These are phyloP conservation scores for Fraxinus xanthoxyloides DNA, from an alignment of 305 asterid genomes.

Conservation along the genomic window DNA sequence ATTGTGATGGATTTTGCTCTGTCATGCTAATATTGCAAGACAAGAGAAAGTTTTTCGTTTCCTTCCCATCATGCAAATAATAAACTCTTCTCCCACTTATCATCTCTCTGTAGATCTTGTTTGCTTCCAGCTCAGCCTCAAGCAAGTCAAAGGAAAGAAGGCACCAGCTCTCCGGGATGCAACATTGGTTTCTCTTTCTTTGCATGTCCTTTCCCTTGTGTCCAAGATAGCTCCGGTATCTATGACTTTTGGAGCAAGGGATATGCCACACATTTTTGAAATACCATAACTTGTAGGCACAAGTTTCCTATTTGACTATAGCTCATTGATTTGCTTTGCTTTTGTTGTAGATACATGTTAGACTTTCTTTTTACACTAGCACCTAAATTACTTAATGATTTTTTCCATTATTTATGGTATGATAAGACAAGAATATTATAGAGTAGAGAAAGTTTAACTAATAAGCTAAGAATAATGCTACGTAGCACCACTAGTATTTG, in stretches of 20 bases:
- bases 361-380: not conserved
- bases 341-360: not conserved
- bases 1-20: not conserved
- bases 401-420: not conserved
- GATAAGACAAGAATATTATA: not conserved
- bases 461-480: not conserved
- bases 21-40: not conserved
- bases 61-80: not conserved
- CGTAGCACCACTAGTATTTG: not conserved
- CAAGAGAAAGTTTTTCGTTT: no score
- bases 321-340: not conserved
- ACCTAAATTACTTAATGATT: not conserved
- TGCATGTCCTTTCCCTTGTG: not conserved
- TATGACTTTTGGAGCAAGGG: not conserved
- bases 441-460: not conserved
- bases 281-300: not conserved
- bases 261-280: not conserved
- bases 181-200: not conserved
- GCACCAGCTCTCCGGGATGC: not conserved
- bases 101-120: not conserved
- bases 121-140: not conserved
- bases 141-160: not conserved
- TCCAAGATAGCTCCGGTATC: not conserved
- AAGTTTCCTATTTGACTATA: not conserved
- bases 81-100: not conserved